Conservation (phyloP, 164 flowering plant species). For the Stephania yunnanensis region DNA sequence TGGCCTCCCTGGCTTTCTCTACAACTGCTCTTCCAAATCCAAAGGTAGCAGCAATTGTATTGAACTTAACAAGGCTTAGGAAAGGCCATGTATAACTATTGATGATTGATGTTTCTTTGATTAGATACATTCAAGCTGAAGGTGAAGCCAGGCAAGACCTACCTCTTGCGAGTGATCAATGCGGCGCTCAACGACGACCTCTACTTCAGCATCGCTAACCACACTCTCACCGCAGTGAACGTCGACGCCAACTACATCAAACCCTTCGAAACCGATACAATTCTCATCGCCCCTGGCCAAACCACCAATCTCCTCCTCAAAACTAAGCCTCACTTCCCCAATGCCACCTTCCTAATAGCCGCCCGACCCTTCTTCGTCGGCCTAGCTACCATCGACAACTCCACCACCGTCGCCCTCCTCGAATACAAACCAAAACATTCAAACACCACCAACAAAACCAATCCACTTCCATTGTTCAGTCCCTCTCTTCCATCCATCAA, state of each 20-base stretch:
- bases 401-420: constrained; percentile 44
- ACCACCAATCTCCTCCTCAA: constrained; percentile 67
- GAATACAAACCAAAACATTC: neutral
- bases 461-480: neutral
- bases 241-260: constrained; percentile 64
- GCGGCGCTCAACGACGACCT: neutral
- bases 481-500: constrained; percentile 17
- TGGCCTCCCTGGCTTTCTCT: constrained; percentile 64
- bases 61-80: too few species aligned
- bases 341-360: constrained; percentile 49
- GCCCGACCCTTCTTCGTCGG: constrained; percentile 63
- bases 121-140: constrained; percentile 66
- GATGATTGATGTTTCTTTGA: neutral
- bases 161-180: constrained; percentile 64
- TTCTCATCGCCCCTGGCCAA: constrained; percentile 73
- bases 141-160: constrained; percentile 64
- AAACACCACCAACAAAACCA: neutral
- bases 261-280: constrained; percentile 44
- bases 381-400: constrained; percentile 52
- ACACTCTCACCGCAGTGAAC: constrained; percentile 47
- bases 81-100: neutral
- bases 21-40: constrained; percentile 56
- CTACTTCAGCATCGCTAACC: neutral
- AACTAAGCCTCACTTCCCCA: constrained; percentile 38
- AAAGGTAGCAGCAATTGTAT: too few species aligned